phyloP scores from a whole-genome alignment of 441 rosid genomes.

The Hura crepitans region DNA sequence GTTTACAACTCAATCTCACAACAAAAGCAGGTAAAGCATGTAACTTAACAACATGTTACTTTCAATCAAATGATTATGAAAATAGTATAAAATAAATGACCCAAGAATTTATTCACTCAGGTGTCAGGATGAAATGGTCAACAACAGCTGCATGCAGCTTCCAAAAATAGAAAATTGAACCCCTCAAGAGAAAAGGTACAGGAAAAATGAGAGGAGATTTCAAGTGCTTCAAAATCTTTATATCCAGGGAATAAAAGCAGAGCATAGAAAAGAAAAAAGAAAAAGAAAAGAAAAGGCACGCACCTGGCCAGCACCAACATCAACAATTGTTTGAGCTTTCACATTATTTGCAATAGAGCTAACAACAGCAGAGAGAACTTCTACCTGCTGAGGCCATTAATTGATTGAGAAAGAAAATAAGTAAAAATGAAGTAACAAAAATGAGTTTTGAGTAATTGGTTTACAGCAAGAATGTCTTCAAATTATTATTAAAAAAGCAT shows the following conservation, averaged over 20 bases:
- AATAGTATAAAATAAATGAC: not conserved
- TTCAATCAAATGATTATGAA: not conserved
- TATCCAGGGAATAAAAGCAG: slow-evolving; percentile 1
- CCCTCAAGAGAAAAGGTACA: not conserved
- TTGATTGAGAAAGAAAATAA: not conserved
- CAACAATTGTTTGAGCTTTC: slow-evolving; percentile 56
- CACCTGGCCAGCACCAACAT: slow-evolving; percentile 95
- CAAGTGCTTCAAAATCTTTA: slow-evolving; percentile 8
- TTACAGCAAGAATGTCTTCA: not conserved
- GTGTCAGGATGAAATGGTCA: not conserved
- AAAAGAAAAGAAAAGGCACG: not conserved
- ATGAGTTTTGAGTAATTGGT: not conserved
- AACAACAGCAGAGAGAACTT: slow-evolving; percentile 75
- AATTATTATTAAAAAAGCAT: not conserved
- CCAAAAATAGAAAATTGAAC: not conserved
- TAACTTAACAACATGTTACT: not conserved
- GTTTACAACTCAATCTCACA: not conserved
- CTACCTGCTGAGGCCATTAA: slow-evolving; percentile 46
- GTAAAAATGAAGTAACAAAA: not conserved
- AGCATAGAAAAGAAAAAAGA: not conserved
- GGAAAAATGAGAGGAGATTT: not conserved
- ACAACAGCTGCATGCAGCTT: not conserved
- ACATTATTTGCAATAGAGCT: slow-evolving; percentile 50
- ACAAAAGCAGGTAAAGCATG: not conserved
- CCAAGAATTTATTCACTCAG: not conserved